A percentile compares a stretch with the other conserved stretches of the same genome.
phyloP scores from a whole-genome alignment of 176 grass and related monocot genomes.

The Carex myosuroides region DNA sequence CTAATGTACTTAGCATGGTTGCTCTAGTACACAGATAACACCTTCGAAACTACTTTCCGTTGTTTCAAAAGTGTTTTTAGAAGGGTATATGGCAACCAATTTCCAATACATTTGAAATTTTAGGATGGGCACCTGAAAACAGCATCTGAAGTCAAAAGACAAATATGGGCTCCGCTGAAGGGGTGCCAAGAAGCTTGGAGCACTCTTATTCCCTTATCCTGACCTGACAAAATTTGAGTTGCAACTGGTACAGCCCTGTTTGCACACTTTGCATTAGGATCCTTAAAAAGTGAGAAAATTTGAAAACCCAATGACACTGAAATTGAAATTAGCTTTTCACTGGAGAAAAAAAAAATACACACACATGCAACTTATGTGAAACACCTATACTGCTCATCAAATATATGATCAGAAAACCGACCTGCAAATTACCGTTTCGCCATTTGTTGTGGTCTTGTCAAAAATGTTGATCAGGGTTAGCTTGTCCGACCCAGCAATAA shows the following conservation, averaged over 20 bases:
- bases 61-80: background rate
- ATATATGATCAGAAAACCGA: constrained; percentile 21
- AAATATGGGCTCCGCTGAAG: constrained; percentile 68
- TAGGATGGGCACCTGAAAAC: constrained; percentile 60
- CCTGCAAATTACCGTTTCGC: constrained; percentile 66
- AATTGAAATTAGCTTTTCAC: constrained; percentile 1
- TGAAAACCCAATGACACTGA: background rate
- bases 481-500: constrained; percentile 59
- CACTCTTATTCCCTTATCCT: constrained; percentile 59
- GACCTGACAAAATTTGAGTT: constrained; percentile 59
- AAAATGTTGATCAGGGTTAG: constrained; percentile 55
- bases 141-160: constrained; percentile 83
- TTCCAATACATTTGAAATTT: background rate
- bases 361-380: background rate
- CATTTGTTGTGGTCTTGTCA: constrained; percentile 60
- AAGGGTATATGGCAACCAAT: background rate
- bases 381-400: background rate
- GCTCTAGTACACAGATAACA: background rate
- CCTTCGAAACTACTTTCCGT: background rate
- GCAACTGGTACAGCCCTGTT: constrained; percentile 71
- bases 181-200: constrained; percentile 88
- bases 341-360: constrained; percentile 8
- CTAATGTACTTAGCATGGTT: background rate
- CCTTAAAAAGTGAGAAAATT: constrained; percentile 11
- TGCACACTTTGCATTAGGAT: constrained; percentile 19